Evolutionary conservation across 1,284 basidiomycete genomes (phyloP).

Genomic region (Cryptococcus sp.): DNA sequence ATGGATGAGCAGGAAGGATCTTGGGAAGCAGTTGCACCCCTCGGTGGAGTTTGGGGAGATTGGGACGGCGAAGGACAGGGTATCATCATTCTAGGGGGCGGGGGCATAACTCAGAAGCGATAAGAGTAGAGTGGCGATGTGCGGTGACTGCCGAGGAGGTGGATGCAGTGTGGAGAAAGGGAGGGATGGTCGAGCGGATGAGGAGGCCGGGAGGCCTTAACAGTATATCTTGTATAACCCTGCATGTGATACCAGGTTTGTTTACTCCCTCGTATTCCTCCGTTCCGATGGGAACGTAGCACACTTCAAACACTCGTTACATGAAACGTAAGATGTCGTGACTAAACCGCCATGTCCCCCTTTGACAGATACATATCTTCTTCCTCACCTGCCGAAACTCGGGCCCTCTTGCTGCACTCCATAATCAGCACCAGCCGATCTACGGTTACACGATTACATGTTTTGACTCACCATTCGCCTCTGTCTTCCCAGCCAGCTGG

Average conservation of each 20-base stretch:
- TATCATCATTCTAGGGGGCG: background rate
- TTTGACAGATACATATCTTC: too few relatives aligned
- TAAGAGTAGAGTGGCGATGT: background rate
- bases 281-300: too few relatives aligned
- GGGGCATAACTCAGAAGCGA: background rate
- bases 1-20: constrained; percentile 15
- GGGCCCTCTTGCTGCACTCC: constrained; percentile 8
- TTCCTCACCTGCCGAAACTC: constrained; percentile 7
- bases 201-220: background rate
- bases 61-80: background rate
- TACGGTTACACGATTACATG: too few relatives aligned
- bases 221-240: constrained; percentile 8
- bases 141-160: background rate
- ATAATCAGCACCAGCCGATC: background rate
- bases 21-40: constrained; percentile 14
- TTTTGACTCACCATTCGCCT: constrained; percentile 40
- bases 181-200: background rate
- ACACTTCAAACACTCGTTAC: too few relatives aligned
- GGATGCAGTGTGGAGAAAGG: background rate
- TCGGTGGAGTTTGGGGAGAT: constrained; percentile 17
- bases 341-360: too few relatives aligned
- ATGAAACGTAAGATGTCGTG: too few relatives aligned
- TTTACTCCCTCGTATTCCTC: too few relatives aligned
- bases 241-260: constrained; percentile 8
- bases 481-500: constrained; percentile 62